A percentile compares a stretch with the other conserved stretches of the same genome.
These are phyloP conservation scores for Cyberlindnera samutprakarnensis DNA, from an alignment of 805 yeast species.

Conservation along the genomic window DNA sequence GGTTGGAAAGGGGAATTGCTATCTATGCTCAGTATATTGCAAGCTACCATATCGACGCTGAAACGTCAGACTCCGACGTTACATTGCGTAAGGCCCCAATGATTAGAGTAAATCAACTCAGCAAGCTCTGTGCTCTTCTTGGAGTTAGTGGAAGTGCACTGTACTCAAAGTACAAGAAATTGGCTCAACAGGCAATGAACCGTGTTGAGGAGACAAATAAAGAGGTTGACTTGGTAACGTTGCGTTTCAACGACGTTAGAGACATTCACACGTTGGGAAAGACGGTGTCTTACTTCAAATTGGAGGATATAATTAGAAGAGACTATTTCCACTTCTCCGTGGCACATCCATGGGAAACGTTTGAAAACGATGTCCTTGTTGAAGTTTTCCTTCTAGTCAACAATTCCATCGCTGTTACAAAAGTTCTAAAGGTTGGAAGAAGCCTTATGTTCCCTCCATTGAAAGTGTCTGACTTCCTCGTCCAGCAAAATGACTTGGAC, in stretches of 20 bases:
- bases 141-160: neutral
- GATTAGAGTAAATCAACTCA: conserved; percentile 9
- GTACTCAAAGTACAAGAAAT: conserved; percentile 3
- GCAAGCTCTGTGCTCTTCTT: conserved; percentile 2
- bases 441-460: conserved; percentile 18
- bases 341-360: conserved; percentile 5
- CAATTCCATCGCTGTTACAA: conserved; percentile 17
- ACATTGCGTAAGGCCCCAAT: conserved; percentile 11
- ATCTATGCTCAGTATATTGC: conserved; percentile 10
- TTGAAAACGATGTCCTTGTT: conserved; percentile 6
- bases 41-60: conserved; percentile 5
- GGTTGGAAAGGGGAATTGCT: conserved; percentile 8
- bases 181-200: conserved; percentile 14
- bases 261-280: conserved; percentile 5
- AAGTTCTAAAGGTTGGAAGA: conserved; percentile 19
- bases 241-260: conserved; percentile 13
- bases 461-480: conserved; percentile 10
- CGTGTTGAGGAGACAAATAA: conserved; percentile 16
- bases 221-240: conserved; percentile 13
- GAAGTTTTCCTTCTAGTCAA: conserved; percentile 15
- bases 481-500: conserved; percentile 10
- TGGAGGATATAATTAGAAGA: conserved; percentile 14
- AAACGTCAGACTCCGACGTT: conserved; percentile 8
- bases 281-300: conserved; percentile 15
- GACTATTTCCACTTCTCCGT: conserved; percentile 19